Evolutionary conservation across 768 basidiomycete species (phyloP).

Genomic region (Mycena pura): DNA sequence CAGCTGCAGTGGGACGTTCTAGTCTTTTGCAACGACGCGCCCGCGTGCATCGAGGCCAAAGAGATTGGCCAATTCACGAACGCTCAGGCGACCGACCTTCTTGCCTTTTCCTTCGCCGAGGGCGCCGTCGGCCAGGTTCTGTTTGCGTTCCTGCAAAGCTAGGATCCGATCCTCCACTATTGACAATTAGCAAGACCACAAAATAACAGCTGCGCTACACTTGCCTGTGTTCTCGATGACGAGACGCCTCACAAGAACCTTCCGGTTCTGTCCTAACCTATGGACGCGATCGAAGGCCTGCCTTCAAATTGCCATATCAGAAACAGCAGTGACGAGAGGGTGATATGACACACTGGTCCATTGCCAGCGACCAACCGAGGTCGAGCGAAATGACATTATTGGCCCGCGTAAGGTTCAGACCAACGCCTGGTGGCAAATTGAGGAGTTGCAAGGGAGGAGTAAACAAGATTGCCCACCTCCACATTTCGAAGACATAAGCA

Average conservation of each 20-base stretch:
- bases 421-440: slow-evolving; percentile 41
- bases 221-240: slow-evolving; percentile 57
- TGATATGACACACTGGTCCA: slow-evolving; percentile 43
- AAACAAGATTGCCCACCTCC: slow-evolving; percentile 53
- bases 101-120: slow-evolving; percentile 67
- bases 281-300: slow-evolving; percentile 42
- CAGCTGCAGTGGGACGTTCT: neutral
- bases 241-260: slow-evolving; percentile 60
- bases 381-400: slow-evolving; percentile 71
- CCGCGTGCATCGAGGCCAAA: slow-evolving; percentile 52
- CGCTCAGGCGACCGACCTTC: slow-evolving; percentile 62
- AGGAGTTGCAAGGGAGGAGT: neutral
- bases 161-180: slow-evolving; percentile 74
- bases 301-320: too few relatives aligned
- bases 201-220: neutral
- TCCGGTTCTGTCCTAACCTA: slow-evolving; percentile 59
- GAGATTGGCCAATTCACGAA: slow-evolving; percentile 57
- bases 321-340: slow-evolving; percentile 10
- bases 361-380: slow-evolving; percentile 68
- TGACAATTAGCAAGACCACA: neutral
- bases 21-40: slow-evolving; percentile 32
- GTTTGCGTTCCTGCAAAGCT: slow-evolving; percentile 67
- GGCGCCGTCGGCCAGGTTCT: slow-evolving; percentile 64
- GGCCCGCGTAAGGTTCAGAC: slow-evolving; percentile 67
- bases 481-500: slow-evolving; percentile 71